Evolutionary conservation across 139 green algal genomes (phyloP).

Genomic region (Chlorella sp.): DNA sequence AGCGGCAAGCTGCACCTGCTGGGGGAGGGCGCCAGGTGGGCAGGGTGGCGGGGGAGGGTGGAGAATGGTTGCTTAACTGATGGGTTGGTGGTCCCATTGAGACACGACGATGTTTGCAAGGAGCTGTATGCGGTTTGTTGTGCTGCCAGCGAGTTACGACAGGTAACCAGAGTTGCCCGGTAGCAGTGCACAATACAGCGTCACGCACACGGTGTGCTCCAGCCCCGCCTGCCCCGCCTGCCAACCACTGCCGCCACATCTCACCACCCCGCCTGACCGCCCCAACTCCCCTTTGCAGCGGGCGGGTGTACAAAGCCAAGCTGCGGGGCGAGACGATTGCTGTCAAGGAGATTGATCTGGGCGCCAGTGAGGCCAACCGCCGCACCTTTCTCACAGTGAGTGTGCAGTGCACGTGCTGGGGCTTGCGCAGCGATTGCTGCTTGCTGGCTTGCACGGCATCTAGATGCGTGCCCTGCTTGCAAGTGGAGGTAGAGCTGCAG

Average conservation of each 20-base stretch:
- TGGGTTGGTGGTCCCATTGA: too few relatives aligned
- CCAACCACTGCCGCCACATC: not conserved
- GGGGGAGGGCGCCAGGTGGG: conserved; percentile 2
- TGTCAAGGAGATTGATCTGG: not conserved
- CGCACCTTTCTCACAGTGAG: not conserved
- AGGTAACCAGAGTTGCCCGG: too few relatives aligned
- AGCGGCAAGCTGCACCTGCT: not conserved
- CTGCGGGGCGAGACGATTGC: not conserved
- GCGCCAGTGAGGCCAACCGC: not conserved
- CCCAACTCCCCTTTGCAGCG: not conserved
- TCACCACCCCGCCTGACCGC: not conserved
- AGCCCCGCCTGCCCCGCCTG: too few relatives aligned
- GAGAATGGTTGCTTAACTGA: not conserved
- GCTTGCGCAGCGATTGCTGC: not conserved
- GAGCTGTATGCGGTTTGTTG: too few relatives aligned
- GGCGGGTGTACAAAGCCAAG: not conserved
- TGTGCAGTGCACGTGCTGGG: not conserved
- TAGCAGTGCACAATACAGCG: too few relatives aligned
- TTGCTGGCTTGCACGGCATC: too few relatives aligned
- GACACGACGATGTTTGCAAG: too few relatives aligned
- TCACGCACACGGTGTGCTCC: too few relatives aligned
- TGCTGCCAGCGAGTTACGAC: too few relatives aligned
- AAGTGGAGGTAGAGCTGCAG: too few relatives aligned
- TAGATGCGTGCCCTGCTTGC: too few relatives aligned
- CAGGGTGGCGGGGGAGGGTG: not conserved